Evolutionary conservation across 2,329 filamentous ascomycete genomes (phyloP), one percentile per base, ranked within the genome.

Genomic region (Xylariaceae sp.): DNA sequence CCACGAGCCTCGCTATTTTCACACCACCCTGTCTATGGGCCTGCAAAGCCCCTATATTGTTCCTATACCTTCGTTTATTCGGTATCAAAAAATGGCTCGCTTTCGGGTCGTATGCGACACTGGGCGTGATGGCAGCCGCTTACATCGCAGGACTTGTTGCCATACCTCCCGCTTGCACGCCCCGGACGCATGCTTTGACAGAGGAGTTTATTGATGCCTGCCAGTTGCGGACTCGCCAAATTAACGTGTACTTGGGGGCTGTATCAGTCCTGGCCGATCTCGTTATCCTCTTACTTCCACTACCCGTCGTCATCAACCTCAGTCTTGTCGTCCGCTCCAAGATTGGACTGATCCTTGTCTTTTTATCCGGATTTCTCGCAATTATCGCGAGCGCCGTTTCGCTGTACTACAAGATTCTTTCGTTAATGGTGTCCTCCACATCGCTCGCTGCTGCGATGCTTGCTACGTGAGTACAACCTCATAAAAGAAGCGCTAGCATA

Each of bases 31-130:
- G 54, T 9, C 33, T 58, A 18, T 58, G 56, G 56, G 50, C 54
- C 12, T 56, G 56, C 33, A 58, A 58, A 39, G 56, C 56, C 14
- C 56, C 56, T 6, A 50, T 58, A 18, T 45, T 58, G 16, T 57
- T 58, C 45, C 51, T 56, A 17, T 58, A 58, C 19, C 9, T 54
- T 31, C 56, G 54, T 3, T 39, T 57, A 13, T 58, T 58, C 47
- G 54, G 54, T 7, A 39, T 58, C 51, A 56, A 57, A 42, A 49
- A 43, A 31, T 58, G 54, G 54, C 51, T 58, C 2, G 50, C 53
- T 1, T 17, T 50, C 3, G 47, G 38, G 2, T 58, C 56, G 1
- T 47, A 48, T 36, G 12, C 43, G 3, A 57, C 49, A 5, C 47
- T 58, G 10, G 47, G n/a, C 11, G 7, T 58, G 17, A 56, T 41